phyloP scores from a whole-genome alignment of 257 asterid species.

The Catharanthus roseus region DNA sequence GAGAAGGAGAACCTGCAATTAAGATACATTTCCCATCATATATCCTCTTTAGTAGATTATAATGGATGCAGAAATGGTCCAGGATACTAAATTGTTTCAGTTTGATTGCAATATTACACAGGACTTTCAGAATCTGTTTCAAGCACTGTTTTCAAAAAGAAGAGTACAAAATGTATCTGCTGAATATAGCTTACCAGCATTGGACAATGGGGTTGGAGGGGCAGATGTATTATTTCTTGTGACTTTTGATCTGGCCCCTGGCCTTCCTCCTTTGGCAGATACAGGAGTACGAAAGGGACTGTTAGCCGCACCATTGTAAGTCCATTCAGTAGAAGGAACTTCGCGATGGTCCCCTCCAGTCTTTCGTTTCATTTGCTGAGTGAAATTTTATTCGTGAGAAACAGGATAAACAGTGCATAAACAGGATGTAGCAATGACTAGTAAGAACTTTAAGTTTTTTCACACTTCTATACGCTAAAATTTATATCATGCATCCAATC shows the following conservation, averaged over 20 bases:
- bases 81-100: not conserved
- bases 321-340: slow-evolving; percentile 43
- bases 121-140: not conserved
- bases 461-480: not conserved
- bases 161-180: not conserved
- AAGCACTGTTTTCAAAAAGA: not conserved
- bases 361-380: slow-evolving; percentile 71
- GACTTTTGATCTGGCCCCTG: slow-evolving; percentile 48
- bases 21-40: slow-evolving; percentile 7
- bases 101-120: not conserved
- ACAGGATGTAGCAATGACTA: not conserved
- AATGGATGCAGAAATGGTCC: not conserved
- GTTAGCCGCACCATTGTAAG: slow-evolving; percentile 28
- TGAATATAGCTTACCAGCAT: slow-evolving; percentile 47
- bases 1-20: slow-evolving; percentile 74
- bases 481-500: not conserved
- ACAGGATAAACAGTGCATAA: slow-evolving; percentile 13
- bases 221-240: slow-evolving; percentile 52
- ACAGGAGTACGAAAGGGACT: slow-evolving; percentile 70
- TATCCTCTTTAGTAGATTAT: not conserved
- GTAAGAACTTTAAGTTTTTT: not conserved
- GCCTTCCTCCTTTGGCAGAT: slow-evolving; percentile 68
- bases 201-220: slow-evolving; percentile 59
- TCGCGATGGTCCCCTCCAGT: slow-evolving; percentile 37
- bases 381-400: slow-evolving; percentile 18